Conservation (phyloP, 352 stramenopile genomes). For the Pythium insidiosum region DNA sequence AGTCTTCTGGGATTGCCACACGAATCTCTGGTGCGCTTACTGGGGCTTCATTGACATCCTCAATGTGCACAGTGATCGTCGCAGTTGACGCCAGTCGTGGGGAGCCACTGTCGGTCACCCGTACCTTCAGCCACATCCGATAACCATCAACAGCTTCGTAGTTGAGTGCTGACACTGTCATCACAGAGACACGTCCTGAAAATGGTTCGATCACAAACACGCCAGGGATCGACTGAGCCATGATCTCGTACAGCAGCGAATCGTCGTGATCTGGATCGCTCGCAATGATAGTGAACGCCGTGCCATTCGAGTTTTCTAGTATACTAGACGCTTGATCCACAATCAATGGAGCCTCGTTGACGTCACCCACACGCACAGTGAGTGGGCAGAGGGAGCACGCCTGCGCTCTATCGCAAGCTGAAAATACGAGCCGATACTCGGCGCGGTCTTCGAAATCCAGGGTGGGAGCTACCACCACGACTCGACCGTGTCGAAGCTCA, state of each 20-base stretch:
- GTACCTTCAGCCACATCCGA: slow-evolving; percentile 35
- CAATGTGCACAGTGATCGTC: slow-evolving; percentile 13
- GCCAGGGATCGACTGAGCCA: slow-evolving; percentile 24
- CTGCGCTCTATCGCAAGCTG: slow-evolving; percentile 8
- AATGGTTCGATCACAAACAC: slow-evolving; percentile 23
- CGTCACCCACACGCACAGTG: slow-evolving; percentile 4
- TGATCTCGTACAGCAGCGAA: slow-evolving; percentile 29
- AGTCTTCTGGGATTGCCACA: slow-evolving; percentile 12
- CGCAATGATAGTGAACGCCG: slow-evolving; percentile 24
- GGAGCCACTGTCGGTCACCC: slow-evolving; percentile 32
- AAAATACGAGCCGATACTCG: slow-evolving; percentile 4
- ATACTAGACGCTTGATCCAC: slow-evolving; percentile 14
- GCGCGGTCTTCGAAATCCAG: slow-evolving; percentile 14
- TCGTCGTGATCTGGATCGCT: slow-evolving; percentile 32
- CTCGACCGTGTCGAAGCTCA: background rate
- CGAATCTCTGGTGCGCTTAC: background rate
- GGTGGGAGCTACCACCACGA: background rate
- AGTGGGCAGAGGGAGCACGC: slow-evolving; percentile 13
- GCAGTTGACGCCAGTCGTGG: slow-evolving; percentile 21
- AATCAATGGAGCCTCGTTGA: slow-evolving; percentile 17
- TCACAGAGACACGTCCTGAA: slow-evolving; percentile 9
- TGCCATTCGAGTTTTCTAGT: slow-evolving; percentile 21
- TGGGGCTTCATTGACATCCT: slow-evolving; percentile 20
- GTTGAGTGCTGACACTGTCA: slow-evolving; percentile 12
- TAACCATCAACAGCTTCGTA: slow-evolving; percentile 32